phyloP scores from a whole-genome alignment of 129 eudicot genomes.

The Gnaphalium uliginosum region DNA sequence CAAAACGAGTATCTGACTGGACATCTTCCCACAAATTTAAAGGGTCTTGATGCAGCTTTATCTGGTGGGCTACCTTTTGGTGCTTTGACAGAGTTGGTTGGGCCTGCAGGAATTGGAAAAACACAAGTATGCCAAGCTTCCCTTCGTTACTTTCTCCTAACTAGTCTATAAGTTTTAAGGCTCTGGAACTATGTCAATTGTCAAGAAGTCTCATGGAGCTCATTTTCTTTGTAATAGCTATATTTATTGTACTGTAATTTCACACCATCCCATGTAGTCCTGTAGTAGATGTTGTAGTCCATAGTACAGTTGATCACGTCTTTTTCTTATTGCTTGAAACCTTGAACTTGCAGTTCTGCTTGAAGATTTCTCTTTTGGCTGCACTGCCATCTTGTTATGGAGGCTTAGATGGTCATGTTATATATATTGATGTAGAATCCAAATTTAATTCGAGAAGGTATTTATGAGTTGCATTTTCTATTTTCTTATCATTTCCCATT shows the following conservation, averaged over 20 bases:
- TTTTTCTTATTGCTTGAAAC: slow-evolving; percentile 15
- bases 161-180: neutral
- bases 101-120: slow-evolving; percentile 95
- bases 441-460: slow-evolving; percentile 84
- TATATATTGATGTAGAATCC: slow-evolving; percentile 86
- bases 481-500: neutral
- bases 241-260: neutral
- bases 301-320: neutral
- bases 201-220: neutral
- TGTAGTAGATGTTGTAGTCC: neutral
- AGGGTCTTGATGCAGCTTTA: slow-evolving; percentile 74
- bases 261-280: neutral
- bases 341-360: slow-evolving; percentile 65
- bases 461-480: neutral
- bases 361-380: slow-evolving; percentile 79
- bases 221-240: neutral
- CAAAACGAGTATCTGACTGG: slow-evolving; percentile 54
- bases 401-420: slow-evolving; percentile 76
- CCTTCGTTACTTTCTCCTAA: neutral
- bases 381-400: slow-evolving; percentile 74
- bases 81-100: slow-evolving; percentile 87
- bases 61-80: slow-evolving; percentile 89
- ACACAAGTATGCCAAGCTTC: slow-evolving; percentile 57
- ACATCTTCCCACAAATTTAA: slow-evolving; percentile 76
- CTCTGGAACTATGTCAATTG: neutral